Conservation (phyloP, 2,329 filamentous ascomycete species). For the Colletotrichum sp. region DNA sequence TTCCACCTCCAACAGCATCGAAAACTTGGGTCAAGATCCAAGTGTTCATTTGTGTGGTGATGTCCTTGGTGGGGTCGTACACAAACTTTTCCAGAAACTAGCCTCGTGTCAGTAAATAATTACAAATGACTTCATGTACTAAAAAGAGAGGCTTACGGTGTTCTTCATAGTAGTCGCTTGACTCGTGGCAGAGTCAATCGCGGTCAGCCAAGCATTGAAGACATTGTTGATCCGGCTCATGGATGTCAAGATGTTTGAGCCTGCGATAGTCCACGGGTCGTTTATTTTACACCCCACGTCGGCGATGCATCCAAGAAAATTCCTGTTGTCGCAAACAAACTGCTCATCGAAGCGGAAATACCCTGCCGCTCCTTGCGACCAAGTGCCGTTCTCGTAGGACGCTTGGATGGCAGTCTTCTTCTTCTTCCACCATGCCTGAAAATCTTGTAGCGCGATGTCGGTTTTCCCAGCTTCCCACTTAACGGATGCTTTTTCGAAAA, state of each 20-base stretch:
- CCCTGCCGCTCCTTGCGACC: background rate
- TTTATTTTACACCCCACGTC: background rate
- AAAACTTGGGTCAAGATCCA: background rate
- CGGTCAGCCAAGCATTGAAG: background rate
- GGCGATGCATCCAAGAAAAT: background rate
- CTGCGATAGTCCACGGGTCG: background rate
- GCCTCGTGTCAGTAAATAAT: background rate
- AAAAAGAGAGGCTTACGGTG: background rate
- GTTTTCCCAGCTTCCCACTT: background rate
- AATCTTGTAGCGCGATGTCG: background rate
- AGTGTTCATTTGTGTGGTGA: background rate
- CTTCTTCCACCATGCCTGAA: background rate
- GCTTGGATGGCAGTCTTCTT: background rate
- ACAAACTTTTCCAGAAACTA: background rate
- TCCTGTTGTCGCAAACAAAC: background rate
- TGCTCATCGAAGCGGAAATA: background rate
- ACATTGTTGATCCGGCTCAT: background rate
- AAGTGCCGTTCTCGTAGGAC: background rate
- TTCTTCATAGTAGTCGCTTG: background rate
- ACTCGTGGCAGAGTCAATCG: background rate
- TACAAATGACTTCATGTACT: background rate
- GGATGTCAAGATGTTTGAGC: background rate
- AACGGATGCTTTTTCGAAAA: background rate
- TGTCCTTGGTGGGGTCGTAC: background rate
- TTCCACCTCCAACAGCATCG: background rate